Base-by-base conservation (phyloP, 164 flowering plant genomes). In the Cinnamomum micranthum region DNA sequence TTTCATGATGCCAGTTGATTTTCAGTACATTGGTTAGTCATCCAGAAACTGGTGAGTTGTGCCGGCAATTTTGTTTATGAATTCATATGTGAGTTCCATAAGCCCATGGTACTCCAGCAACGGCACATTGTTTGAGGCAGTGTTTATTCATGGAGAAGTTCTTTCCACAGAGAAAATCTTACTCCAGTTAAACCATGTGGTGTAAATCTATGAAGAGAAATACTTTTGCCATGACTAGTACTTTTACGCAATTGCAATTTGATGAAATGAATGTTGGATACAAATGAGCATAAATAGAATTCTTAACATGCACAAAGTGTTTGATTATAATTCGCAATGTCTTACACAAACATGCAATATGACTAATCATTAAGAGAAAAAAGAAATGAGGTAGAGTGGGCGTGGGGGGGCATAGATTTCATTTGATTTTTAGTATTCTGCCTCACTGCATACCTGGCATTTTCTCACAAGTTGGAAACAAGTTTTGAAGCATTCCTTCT, bases 401-500 rank as follows among this genome's bases (percentile, higher is more conserved):
- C 0, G 6, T 4, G 3, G 6, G 5, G 35, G 35, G 17, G 60
- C 60, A 19, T 14, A 55, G n/a, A 55, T 17, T 55, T 55, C 60
- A 15, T 55, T 14, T 19, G 60, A 20, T 55, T 17, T 55, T 14
- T 14, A 7, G 47, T 55, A 55, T 12, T 67, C 15, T 1, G 13
- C 27, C 6, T 67, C 23, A 28, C 6, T 15, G 22, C 47, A 22
- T 82, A 94, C 98, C 97, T 83, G 98, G 97, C 96, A 94, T 89
- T 65, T 91, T 91, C 66, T 92, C 88, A 79, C 91, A 81, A 71
- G 88, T 83, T 0, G 97, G 97, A 77, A 94, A 94, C 87, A 92
- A 31, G 2, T 19, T 76, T 58, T 74, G 80, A 70, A 95, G 79
- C 95, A 88, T 91, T 2, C 79, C 91, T 79, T 95, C 97, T 80